A percentile compares a stretch with the other conserved stretches of the same genome.
These are phyloP conservation scores for Phanerodontia chrysosporium DNA, from an alignment of 768 basidiomycete genomes.

Conservation along the genomic window DNA sequence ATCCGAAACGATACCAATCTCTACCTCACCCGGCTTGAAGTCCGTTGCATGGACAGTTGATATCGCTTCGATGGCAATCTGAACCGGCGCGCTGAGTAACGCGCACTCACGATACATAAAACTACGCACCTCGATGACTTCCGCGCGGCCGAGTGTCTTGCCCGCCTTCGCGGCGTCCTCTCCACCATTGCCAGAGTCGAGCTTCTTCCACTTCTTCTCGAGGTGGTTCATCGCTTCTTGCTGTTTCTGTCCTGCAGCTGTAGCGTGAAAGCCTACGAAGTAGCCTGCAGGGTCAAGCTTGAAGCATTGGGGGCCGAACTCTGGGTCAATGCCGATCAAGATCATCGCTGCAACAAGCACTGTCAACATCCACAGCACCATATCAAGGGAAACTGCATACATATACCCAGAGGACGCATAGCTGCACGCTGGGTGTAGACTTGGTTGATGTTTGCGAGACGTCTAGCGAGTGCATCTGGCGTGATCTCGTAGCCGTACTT, in stretches of 20 bases:
- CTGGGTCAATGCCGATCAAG: constrained; percentile 87
- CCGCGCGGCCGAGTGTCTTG: constrained; percentile 62
- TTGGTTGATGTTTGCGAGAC: constrained; percentile 97
- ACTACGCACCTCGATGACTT: constrained; percentile 82
- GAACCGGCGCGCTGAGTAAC: too few relatives aligned
- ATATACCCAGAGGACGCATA: constrained; percentile 95
- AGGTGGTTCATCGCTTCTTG: constrained; percentile 98
- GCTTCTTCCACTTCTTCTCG: constrained; percentile 98
- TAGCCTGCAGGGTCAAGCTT: constrained; percentile 99
- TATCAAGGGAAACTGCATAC: constrained; percentile 41
- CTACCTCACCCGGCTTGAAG: constrained; percentile 93
- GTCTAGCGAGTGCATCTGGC: constrained; percentile 89
- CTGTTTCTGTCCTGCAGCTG: constrained; percentile 93
- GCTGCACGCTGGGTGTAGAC: constrained; percentile 97
- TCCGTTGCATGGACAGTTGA: constrained; percentile 93
- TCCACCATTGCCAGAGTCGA: constrained; percentile 72
- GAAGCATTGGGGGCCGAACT: constrained; percentile 93
- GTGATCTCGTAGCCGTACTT: constrained; percentile 99
- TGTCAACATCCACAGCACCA: neutral
- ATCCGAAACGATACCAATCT: constrained; percentile 88
- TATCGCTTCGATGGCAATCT: constrained; percentile 95
- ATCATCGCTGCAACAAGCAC: constrained; percentile 71
- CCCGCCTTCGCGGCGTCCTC: constrained; percentile 78
- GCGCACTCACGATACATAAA: neutral
- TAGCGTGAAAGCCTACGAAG: constrained; percentile 97